A percentile compares a stretch with the other conserved stretches of the same genome.
phyloP scores from a whole-genome alignment of 768 basidiomycete species.

The Inosperma sp. region DNA sequence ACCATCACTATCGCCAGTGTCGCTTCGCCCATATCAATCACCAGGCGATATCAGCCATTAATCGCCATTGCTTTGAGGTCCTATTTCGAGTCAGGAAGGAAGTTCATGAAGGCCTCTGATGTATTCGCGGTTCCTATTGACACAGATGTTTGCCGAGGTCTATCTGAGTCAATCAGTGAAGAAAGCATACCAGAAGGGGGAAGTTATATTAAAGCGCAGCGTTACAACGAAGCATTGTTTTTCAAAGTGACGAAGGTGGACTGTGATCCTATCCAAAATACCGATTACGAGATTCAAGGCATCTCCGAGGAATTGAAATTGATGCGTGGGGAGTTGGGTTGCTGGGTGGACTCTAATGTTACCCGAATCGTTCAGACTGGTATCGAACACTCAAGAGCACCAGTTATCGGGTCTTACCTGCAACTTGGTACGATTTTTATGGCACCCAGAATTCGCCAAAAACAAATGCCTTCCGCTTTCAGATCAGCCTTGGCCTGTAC shows the following conservation, averaged over 20 bases:
- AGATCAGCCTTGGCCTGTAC: slow-evolving; percentile 8
- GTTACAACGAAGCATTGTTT: slow-evolving; percentile 46
- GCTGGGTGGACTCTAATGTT: slow-evolving; percentile 67
- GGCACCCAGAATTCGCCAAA: not conserved
- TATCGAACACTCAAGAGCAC: slow-evolving; percentile 60
- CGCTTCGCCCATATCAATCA: slow-evolving; percentile 65
- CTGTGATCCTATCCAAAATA: slow-evolving; percentile 46
- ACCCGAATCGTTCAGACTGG: slow-evolving; percentile 83
- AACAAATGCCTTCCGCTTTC: not conserved
- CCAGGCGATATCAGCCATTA: slow-evolving; percentile 56
- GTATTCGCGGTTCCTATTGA: slow-evolving; percentile 63
- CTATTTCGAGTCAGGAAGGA: slow-evolving; percentile 52
- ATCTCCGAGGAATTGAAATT: slow-evolving; percentile 50
- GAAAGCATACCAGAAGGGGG: slow-evolving; percentile 15
- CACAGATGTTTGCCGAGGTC: slow-evolving; percentile 36
- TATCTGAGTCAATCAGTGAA: slow-evolving; percentile 24
- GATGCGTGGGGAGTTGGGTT: slow-evolving; percentile 81
- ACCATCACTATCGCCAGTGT: slow-evolving; percentile 76
- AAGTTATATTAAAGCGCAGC: no score
- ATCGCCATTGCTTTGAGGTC: slow-evolving; percentile 58
- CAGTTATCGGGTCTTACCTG: slow-evolving; percentile 46
- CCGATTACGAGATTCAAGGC: slow-evolving; percentile 33
- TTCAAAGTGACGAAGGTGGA: slow-evolving; percentile 80
- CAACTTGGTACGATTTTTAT: slow-evolving; percentile 41
- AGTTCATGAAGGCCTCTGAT: slow-evolving; percentile 70